Conservation (phyloP, 2,329 filamentous ascomycete species). For the Myriosclerotinia duriaeana region DNA sequence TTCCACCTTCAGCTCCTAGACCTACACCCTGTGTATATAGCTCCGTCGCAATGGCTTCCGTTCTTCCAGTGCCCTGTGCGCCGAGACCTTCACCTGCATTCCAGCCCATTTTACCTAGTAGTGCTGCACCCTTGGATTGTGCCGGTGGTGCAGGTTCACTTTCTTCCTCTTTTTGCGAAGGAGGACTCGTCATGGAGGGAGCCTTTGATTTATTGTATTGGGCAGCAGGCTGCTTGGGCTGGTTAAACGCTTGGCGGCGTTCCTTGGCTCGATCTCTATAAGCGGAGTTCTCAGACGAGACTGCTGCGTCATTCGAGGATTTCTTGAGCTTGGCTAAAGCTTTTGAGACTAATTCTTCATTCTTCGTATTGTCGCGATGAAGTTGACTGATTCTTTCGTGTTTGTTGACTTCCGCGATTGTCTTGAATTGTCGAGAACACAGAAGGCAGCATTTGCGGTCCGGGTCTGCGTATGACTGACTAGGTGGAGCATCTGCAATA, state of each 20-base stretch:
- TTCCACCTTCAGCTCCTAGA: slow-evolving; percentile 67
- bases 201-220: slow-evolving; percentile 43
- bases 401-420: slow-evolving; percentile 53
- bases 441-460: slow-evolving; percentile 59
- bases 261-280: slow-evolving; percentile 64
- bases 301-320: slow-evolving; percentile 24
- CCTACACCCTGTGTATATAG: slow-evolving; percentile 69
- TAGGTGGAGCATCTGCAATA: slow-evolving; percentile 41
- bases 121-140: slow-evolving; percentile 62
- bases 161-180: slow-evolving; percentile 42
- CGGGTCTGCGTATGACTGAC: slow-evolving; percentile 60
- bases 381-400: slow-evolving; percentile 60
- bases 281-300: slow-evolving; percentile 30
- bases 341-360: slow-evolving; percentile 47
- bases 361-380: slow-evolving; percentile 55
- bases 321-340: slow-evolving; percentile 44
- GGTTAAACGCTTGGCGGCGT: slow-evolving; percentile 61
- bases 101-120: slow-evolving; percentile 75
- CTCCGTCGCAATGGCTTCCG: slow-evolving; percentile 61
- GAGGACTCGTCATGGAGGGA: slow-evolving; percentile 17
- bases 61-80: slow-evolving; percentile 60
- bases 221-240: slow-evolving; percentile 53
- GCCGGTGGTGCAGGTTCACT: slow-evolving; percentile 42
- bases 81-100: slow-evolving; percentile 64
- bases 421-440: slow-evolving; percentile 60